Percentiles rank a stretch among this genome's conserved stretches.
Conservation (phyloP, 2,329 filamentous ascomycete species). For the Cytospora chrysosperma region DNA sequence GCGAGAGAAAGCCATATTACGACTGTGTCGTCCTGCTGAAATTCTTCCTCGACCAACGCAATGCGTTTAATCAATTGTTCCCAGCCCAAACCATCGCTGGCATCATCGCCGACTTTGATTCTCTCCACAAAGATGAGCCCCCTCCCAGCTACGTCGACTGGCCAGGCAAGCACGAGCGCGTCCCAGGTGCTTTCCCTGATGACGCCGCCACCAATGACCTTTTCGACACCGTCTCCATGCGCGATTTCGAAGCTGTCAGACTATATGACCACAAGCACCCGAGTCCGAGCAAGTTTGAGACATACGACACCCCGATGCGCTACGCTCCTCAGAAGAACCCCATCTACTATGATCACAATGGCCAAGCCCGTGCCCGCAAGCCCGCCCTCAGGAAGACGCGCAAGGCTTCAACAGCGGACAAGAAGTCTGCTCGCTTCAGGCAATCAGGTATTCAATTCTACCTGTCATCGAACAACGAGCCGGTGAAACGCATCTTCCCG, state of each 20-base stretch:
- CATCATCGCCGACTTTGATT: constrained; percentile 34
- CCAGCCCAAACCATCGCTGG: constrained; percentile 26
- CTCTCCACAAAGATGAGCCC: constrained; percentile 34
- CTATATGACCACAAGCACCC: constrained; percentile 24
- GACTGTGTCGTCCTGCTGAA: constrained; percentile 28
- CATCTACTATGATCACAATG: constrained; percentile 9
- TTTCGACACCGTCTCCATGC: constrained; percentile 28
- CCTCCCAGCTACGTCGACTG: constrained; percentile 33
- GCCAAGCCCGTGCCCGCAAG: constrained; percentile 5
- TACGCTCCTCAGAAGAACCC: constrained; percentile 17
- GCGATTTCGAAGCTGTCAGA: constrained; percentile 22
- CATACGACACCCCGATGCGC: constrained; percentile 19
- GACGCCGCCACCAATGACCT: constrained; percentile 22
- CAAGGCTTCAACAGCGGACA: not conserved
- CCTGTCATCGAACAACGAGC: constrained; percentile 16
- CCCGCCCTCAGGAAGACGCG: constrained; percentile 6
- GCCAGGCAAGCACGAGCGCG: constrained; percentile 23
- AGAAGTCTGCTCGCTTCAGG: constrained; percentile 13
- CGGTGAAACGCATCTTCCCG: constrained; percentile 12
- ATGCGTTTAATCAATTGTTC: constrained; percentile 25
- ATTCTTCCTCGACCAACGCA: constrained; percentile 27
- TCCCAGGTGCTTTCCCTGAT: constrained; percentile 31
- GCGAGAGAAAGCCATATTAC: constrained; percentile 17
- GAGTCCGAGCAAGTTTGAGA: constrained; percentile 20
- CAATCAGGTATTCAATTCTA: constrained; percentile 13